phyloP scores from a whole-genome alignment of 2,329 filamentous ascomycete genomes.

The Cryphonectria nitschkei region DNA sequence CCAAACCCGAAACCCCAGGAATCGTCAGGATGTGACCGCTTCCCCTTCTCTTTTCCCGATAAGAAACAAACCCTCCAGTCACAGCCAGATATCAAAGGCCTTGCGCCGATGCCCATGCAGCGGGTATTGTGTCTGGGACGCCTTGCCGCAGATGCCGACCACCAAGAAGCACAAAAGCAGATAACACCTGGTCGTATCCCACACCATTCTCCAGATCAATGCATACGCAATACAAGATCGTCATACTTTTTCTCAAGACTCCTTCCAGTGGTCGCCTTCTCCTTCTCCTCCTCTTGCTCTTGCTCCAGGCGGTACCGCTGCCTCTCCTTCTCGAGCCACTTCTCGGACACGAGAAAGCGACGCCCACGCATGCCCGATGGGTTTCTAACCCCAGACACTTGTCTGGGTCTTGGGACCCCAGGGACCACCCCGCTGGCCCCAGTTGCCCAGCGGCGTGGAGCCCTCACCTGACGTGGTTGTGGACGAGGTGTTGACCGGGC shows the following conservation, averaged over 20 bases:
- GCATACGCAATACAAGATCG: slow-evolving; percentile 23
- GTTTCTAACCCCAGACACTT: slow-evolving; percentile 83
- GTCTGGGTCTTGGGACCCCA: slow-evolving; percentile 70
- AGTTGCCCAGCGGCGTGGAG: slow-evolving; percentile 39
- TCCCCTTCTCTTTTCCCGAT: not conserved
- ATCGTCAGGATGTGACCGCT: not conserved
- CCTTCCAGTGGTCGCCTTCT: not conserved
- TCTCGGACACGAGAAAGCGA: not conserved
- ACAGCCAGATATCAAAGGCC: slow-evolving; percentile 24
- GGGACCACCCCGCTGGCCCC: slow-evolving; percentile 69
- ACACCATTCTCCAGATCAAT: slow-evolving; percentile 27
- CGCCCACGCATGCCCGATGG: too few relatives aligned
- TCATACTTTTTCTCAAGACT: slow-evolving; percentile 4
- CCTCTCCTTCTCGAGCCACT: not conserved
- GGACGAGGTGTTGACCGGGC: slow-evolving; percentile 55
- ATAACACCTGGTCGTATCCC: slow-evolving; percentile 29
- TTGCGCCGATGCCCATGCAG: slow-evolving; percentile 29
- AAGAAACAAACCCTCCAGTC: slow-evolving; percentile 23
- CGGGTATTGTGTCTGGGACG: slow-evolving; percentile 30
- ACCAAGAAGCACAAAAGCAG: slow-evolving; percentile 26
- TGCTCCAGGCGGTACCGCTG: not conserved
- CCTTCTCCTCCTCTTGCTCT: not conserved
- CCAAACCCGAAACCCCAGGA: not conserved
- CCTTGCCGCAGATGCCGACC: slow-evolving; percentile 28
- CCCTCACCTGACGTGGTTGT: slow-evolving; percentile 49